A percentile compares a stretch with the other conserved stretches of the same genome.
Evolutionary conservation across 805 yeast genomes (phyloP).

Genomic region (Ogataea parapolymorpha): DNA sequence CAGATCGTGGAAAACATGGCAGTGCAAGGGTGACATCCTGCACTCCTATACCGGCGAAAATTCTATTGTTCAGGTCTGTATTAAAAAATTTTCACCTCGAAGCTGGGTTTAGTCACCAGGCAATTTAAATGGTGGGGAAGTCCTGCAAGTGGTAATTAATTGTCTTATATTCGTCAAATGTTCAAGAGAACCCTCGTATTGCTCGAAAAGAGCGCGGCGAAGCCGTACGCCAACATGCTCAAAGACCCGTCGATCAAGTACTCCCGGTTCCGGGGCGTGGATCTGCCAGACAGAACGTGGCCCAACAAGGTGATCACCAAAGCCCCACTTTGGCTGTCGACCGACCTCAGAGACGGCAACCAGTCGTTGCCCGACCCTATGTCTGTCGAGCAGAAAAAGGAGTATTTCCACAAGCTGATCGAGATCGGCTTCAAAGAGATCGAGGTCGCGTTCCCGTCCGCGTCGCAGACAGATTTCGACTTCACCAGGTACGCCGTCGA

Average conservation of each 20-base stretch:
- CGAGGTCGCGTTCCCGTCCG: constrained; percentile 78
- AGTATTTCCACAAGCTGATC: constrained; percentile 66
- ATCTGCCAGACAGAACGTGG: constrained; percentile 66
- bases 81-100: constrained; percentile 10
- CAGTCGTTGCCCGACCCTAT: constrained; percentile 82
- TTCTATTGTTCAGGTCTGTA: constrained; percentile 5
- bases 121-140: constrained; percentile 9
- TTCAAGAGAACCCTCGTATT: constrained; percentile 28
- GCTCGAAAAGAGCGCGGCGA: constrained; percentile 28
- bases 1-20: constrained; percentile 17
- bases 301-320: constrained; percentile 61
- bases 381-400: constrained; percentile 71
- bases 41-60: constrained; percentile 8
- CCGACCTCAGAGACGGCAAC: constrained; percentile 79
- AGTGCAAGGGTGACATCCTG: background rate
- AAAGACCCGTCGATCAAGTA: constrained; percentile 67
- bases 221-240: constrained; percentile 49
- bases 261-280: constrained; percentile 50
- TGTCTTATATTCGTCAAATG: constrained; percentile 17
- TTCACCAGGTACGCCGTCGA: constrained; percentile 78
- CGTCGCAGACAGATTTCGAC: constrained; percentile 79
- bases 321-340: constrained; percentile 79
- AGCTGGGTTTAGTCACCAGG: constrained; percentile 3
- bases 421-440: constrained; percentile 79
- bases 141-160: background rate